Conservation (phyloP, 164 flowering plant species). For the Magnolia sinica region DNA sequence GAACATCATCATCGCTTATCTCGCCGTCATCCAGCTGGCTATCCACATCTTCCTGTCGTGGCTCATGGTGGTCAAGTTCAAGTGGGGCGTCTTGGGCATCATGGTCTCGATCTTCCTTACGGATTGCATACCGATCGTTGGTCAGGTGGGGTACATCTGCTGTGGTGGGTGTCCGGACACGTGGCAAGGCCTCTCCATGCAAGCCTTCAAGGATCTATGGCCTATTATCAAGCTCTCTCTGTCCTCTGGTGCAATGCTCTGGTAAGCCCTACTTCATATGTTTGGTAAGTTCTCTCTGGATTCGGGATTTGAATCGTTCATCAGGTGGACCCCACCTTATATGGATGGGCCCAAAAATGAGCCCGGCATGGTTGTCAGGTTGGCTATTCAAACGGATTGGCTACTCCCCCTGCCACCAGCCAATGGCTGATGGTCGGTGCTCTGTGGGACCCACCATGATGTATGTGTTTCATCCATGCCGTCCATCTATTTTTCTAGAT, state of each 20-base stretch:
- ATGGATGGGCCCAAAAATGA: too few species aligned
- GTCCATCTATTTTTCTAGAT: too few species aligned
- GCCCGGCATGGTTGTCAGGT: too few species aligned
- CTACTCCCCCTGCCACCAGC: too few species aligned
- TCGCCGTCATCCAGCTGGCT: slow-evolving; percentile 31
- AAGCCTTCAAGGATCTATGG: slow-evolving; percentile 55
- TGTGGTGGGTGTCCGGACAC: slow-evolving; percentile 52
- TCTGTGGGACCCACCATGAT: too few species aligned
- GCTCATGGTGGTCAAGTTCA: slow-evolving; percentile 31
- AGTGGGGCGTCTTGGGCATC: slow-evolving; percentile 44
- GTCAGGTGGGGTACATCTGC: slow-evolving; percentile 27
- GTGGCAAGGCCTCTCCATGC: slow-evolving; percentile 52
- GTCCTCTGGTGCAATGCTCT: slow-evolving; percentile 65
- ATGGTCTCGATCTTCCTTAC: slow-evolving; percentile 37
- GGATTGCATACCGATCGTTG: slow-evolving; percentile 42
- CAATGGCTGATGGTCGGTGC: too few species aligned
- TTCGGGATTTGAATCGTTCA: too few species aligned
- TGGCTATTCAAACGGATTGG: too few species aligned
- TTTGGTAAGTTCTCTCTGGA: too few species aligned
- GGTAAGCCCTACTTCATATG: slow-evolving; percentile 27
- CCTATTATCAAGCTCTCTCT: slow-evolving; percentile 55
- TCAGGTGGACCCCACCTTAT: too few species aligned
- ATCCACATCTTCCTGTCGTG: slow-evolving; percentile 50
- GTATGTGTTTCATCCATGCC: too few species aligned
- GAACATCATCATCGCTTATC: slow-evolving; percentile 42